phyloP scores from a whole-genome alignment of 805 yeast species.

The Wickerhamiella cacticola region DNA sequence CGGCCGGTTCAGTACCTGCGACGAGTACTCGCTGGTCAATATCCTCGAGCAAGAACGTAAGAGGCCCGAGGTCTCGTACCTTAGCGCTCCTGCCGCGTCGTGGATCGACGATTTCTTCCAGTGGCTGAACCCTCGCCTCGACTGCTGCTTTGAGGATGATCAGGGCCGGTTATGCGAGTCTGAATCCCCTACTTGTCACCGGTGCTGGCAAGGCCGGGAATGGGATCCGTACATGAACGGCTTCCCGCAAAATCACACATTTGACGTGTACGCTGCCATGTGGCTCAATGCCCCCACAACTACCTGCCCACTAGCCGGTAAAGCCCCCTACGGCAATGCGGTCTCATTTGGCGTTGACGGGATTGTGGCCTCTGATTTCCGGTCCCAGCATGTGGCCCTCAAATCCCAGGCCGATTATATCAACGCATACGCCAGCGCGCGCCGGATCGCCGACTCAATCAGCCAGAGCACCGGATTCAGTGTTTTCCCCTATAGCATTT shows the following conservation, averaged over 20 bases:
- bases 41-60: conserved; percentile 74
- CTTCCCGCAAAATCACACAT: conserved; percentile 64
- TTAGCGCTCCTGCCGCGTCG: conserved; percentile 72
- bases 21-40: conserved; percentile 65
- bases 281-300: conserved; percentile 73
- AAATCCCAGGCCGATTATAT: conserved; percentile 78
- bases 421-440: conserved; percentile 58
- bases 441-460: conserved; percentile 48
- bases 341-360: conserved; percentile 25
- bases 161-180: conserved; percentile 21
- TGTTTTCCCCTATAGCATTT: conserved; percentile 83
- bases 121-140: conserved; percentile 77
- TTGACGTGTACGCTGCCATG: conserved; percentile 55
- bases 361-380: conserved; percentile 34
- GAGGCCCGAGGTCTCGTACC: conserved; percentile 48
- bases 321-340: conserved; percentile 71
- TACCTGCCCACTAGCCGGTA: conserved; percentile 91
- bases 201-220: conserved; percentile 51
- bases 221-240: conserved; percentile 61
- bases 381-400: conserved; percentile 69
- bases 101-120: conserved; percentile 88
- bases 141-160: conserved; percentile 54
- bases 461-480: conserved; percentile 34
- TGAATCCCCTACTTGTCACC: conserved; percentile 46
- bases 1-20: conserved; percentile 78